Evolutionary conservation across 257 asterid genomes (phyloP).

Genomic region (Apocynum venetum): DNA sequence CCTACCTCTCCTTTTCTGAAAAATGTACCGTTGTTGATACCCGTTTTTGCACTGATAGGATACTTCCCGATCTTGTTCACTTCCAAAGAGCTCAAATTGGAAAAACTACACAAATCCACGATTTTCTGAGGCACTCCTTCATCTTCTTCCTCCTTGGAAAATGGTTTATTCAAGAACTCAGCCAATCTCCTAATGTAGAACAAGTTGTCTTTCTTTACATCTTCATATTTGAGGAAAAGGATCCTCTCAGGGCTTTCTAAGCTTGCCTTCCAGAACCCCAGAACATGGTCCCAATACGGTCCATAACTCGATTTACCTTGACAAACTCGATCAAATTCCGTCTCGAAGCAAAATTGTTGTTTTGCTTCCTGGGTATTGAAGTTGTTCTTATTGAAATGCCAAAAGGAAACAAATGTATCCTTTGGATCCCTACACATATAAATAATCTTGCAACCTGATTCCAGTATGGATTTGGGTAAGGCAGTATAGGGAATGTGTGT

Average conservation of each 20-base stretch:
- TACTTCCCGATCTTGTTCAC: no score
- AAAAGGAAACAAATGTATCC: slow-evolving; percentile 33
- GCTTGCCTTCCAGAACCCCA: slow-evolving; percentile 20
- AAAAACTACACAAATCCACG: no score
- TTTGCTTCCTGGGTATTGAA: not conserved
- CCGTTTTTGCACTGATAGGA: no score
- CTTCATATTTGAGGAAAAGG: slow-evolving; percentile 10
- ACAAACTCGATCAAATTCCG: not conserved
- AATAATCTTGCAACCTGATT: slow-evolving; percentile 21
- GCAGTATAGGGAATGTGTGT: slow-evolving; percentile 31
- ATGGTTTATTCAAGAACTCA: not conserved
- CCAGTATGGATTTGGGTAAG: slow-evolving; percentile 21
- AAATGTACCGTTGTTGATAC: not conserved
- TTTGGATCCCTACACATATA: slow-evolving; percentile 36
- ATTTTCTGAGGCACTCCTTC: not conserved
- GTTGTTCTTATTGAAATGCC: slow-evolving; percentile 21
- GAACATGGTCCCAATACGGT: slow-evolving; percentile 19
- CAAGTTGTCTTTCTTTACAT: slow-evolving; percentile 4
- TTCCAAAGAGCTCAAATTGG: no score
- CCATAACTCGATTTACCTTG: not conserved
- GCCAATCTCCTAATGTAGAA: not conserved
- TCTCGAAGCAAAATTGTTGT: not conserved
- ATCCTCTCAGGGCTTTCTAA: slow-evolving; percentile 4
- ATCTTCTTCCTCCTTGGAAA: slow-evolving; percentile 10
- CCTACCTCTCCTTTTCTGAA: slow-evolving; percentile 14